Base-by-base conservation (phyloP, 2,329 filamentous ascomycete species). In the Colletotrichum higginsianum region DNA sequence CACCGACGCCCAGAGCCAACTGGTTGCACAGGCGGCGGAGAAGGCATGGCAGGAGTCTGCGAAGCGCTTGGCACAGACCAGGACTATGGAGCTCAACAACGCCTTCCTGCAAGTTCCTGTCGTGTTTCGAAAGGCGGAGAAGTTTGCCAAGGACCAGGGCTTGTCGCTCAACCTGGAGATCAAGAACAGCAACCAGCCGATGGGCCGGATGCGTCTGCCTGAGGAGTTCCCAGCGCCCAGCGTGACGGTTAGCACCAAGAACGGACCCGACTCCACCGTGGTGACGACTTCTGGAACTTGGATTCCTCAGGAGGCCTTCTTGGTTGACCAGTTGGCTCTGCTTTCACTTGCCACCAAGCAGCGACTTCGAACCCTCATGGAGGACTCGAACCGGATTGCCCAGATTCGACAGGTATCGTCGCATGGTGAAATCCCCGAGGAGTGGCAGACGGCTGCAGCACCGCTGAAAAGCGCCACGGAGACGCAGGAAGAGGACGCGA, bases 341-440 rank as follows among this genome's bases (percentile, higher is more conserved):
- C 80, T 98, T 69, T 96, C 94, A 7, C 88, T 98, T 67, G 93
- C 94, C 21, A 91, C 94, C 12, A 94, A 96, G 78, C 93, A 97
- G 76, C 89, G 94, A 38, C 76, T 98, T 47, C 88, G 93, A 64
- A 89, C 91, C 15, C 82, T 98, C 40, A 79, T 98, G 4, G 93
- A 95, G 77, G 95, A 98, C 76, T 91, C 94, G 13, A 89, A 91
- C 66, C 87, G 87, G 12, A 83, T 97, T 56, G 89, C 94, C 3
- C 87, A 87, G 71, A 93, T 90, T 71, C 90, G 96, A 65, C 92
- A 94, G 78, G 90, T 88, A 72, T 93, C 92, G 23, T 94, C 95
- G 2, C 93, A 97, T 80, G 96, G 95, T 1, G 84, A 91, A 42
- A 86, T 98, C 7, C 93, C 94, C 3, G 85, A 89, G 12, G 93